Evolutionary conservation across 805 yeast genomes (phyloP).

Genomic region (Saccharomycopsis malanga): DNA sequence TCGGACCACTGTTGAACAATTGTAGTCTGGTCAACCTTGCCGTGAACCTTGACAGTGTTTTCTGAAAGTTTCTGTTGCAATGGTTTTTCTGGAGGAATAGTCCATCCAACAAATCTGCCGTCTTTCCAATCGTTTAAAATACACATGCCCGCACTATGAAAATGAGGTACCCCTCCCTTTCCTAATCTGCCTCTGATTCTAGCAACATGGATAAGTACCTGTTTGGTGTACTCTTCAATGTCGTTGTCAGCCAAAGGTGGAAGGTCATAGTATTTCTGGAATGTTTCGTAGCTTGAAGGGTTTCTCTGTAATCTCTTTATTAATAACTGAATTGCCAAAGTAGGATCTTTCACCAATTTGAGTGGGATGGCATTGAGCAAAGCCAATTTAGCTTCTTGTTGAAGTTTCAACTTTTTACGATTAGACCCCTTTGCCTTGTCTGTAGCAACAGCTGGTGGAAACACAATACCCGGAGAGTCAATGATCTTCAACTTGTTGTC

Average conservation of each 20-base stretch:
- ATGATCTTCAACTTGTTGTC: constrained; percentile 83
- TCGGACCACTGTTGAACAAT: constrained; percentile 88
- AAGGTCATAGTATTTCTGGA: constrained; percentile 64
- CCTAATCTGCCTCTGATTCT: constrained; percentile 88
- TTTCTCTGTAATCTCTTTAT: constrained; percentile 70
- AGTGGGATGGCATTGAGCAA: constrained; percentile 86
- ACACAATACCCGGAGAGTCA: constrained; percentile 97
- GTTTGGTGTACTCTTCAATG: constrained; percentile 73
- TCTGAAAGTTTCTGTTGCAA: constrained; percentile 28
- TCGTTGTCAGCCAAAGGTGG: constrained; percentile 74
- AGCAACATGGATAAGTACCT: constrained; percentile 86
- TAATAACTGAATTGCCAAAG: constrained; percentile 69
- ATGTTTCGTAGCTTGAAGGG: constrained; percentile 55
- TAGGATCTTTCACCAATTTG: constrained; percentile 76
- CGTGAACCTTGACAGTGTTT: constrained; percentile 40
- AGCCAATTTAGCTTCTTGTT: constrained; percentile 83
- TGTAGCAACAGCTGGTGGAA: constrained; percentile 63
- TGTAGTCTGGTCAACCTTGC: constrained; percentile 52
- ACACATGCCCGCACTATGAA: constrained; percentile 74
- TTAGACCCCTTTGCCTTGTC: not conserved
- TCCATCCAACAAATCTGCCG: constrained; percentile 91
- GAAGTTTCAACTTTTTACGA: constrained; percentile 41
- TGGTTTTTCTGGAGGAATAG: constrained; percentile 46
- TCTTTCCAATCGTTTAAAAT: constrained; percentile 95
- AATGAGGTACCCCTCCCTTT: constrained; percentile 87